Percentiles rank a stretch among this genome's conserved stretches.
Evolutionary conservation across 352 stramenopile species (phyloP).

Genomic region (Pythium scleroteichum): DNA sequence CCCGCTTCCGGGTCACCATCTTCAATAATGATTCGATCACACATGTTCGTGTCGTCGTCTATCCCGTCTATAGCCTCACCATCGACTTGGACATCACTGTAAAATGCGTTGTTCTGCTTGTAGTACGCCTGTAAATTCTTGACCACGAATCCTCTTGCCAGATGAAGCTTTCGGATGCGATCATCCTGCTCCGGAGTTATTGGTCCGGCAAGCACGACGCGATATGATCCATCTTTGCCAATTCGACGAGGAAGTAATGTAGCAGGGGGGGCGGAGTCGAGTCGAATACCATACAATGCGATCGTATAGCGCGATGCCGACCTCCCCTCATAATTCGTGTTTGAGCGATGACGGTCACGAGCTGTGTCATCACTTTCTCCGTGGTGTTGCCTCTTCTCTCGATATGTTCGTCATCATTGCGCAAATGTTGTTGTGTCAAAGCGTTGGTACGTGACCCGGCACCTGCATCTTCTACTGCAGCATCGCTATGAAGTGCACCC

Average conservation of each 20-base stretch:
- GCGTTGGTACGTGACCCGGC: too few species aligned
- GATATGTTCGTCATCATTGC: too few species aligned
- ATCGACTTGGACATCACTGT: slow-evolving; percentile 6
- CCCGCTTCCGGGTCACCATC: slow-evolving; percentile 1
- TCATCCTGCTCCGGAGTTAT: slow-evolving; percentile 20
- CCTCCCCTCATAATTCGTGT: slow-evolving; percentile 27
- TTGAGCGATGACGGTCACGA: slow-evolving; percentile 22
- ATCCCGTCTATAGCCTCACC: neutral
- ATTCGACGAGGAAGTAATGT: slow-evolving; percentile 23
- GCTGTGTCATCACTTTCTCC: too few species aligned
- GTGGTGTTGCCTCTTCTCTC: too few species aligned
- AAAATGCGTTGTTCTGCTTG: slow-evolving; percentile 3
- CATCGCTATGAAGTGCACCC: too few species aligned
- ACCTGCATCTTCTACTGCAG: too few species aligned
- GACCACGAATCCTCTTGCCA: neutral
- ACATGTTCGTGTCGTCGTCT: neutral
- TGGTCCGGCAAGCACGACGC: slow-evolving; percentile 21
- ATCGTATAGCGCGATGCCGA: slow-evolving; percentile 21
- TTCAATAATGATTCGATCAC: neutral
- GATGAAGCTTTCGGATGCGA: slow-evolving; percentile 19
- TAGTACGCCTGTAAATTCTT: neutral
- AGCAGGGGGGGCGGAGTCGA: slow-evolving; percentile 21
- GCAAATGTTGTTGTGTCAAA: too few species aligned
- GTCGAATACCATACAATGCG: slow-evolving; percentile 30
- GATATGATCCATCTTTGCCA: slow-evolving; percentile 5